Percentiles rank a stretch among this genome's conserved stretches.
These are phyloP conservation scores for Pyrenochaeta sp. DNA, from an alignment of 2,329 filamentous ascomycete genomes.

Conservation along the genomic window DNA sequence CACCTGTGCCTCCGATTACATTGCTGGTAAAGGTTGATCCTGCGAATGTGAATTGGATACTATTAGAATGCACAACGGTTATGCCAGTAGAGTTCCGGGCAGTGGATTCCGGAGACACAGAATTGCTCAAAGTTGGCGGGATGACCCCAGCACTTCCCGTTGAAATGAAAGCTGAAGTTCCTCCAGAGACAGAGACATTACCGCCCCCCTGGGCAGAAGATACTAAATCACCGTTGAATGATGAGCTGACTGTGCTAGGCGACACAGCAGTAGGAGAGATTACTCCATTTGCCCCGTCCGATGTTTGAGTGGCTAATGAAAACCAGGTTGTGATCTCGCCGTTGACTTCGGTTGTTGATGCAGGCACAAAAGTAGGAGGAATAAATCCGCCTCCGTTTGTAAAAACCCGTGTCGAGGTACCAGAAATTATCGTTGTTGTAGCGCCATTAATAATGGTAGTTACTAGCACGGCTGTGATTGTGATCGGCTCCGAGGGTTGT, in stretches of 20 bases:
- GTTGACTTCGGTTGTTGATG: constrained; percentile 31
- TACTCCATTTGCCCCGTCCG: constrained; percentile 22
- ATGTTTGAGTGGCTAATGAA: constrained; percentile 26
- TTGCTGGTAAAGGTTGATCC: constrained; percentile 13
- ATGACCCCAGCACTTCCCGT: constrained; percentile 22
- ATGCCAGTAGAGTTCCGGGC: constrained; percentile 6
- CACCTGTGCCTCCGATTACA: constrained; percentile 17
- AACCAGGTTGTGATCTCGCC: constrained; percentile 30
- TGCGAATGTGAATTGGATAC: constrained; percentile 5
- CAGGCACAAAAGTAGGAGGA: constrained; percentile 34
- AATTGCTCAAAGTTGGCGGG: constrained; percentile 8
- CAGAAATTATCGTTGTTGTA: constrained; percentile 33
- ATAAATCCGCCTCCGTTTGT: constrained; percentile 16
- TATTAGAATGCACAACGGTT: constrained; percentile 11
- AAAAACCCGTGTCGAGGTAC: constrained; percentile 25
- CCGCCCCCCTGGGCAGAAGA: constrained; percentile 9
- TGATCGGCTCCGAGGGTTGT: constrained; percentile 17
- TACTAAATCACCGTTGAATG: neutral
- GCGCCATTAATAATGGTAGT: constrained; percentile 37
- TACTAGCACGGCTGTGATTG: constrained; percentile 12
- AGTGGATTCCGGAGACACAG: constrained; percentile 3
- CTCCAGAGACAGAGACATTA: constrained; percentile 18
- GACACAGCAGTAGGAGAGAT: constrained; percentile 15
- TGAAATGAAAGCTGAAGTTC: constrained; percentile 18
- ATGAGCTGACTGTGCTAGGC: neutral